Evolutionary conservation across 1,139 yeast species (phyloP).

Genomic region (Suhomyces maxii): DNA sequence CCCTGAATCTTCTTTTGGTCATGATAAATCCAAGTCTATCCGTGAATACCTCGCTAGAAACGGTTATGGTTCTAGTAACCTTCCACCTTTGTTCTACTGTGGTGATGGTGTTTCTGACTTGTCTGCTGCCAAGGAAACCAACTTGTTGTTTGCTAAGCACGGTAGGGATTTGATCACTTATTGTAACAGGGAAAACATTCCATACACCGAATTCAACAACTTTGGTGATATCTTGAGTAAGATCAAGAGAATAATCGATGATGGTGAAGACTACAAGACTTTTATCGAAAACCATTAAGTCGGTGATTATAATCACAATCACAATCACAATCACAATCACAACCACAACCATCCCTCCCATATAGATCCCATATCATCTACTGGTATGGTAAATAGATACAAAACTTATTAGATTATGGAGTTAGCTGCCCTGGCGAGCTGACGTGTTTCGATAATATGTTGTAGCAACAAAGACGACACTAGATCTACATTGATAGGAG

Average conservation of each 20-base stretch:
- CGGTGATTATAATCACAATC: neutral
- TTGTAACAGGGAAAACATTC: constrained; percentile 77
- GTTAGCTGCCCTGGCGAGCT: too few species aligned
- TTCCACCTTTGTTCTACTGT: constrained; percentile 65
- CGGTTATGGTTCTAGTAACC: constrained; percentile 29
- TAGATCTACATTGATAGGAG: too few species aligned
- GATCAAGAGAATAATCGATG: constrained; percentile 25
- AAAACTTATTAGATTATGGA: too few species aligned
- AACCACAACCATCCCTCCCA: neutral
- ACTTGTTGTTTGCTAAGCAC: constrained; percentile 86
- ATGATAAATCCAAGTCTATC: constrained; percentile 86
- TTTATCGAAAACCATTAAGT: constrained; percentile 31
- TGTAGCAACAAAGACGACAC: too few species aligned
- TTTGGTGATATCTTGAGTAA: constrained; percentile 70
- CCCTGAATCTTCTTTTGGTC: constrained; percentile 82
- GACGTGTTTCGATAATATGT: too few species aligned
- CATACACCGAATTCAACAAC: constrained; percentile 77
- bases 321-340: too few species aligned
- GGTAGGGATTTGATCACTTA: constrained; percentile 88
- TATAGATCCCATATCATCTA: too few species aligned
- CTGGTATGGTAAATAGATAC: too few species aligned
- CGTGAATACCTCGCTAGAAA: constrained; percentile 56
- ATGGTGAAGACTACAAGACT: constrained; percentile 27
- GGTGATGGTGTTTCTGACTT: constrained; percentile 98
- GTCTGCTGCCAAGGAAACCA: constrained; percentile 93